A percentile compares a stretch with the other conserved stretches of the same genome.
phyloP scores from a whole-genome alignment of 768 basidiomycete species.

The Leucosporidium yakuticum region DNA sequence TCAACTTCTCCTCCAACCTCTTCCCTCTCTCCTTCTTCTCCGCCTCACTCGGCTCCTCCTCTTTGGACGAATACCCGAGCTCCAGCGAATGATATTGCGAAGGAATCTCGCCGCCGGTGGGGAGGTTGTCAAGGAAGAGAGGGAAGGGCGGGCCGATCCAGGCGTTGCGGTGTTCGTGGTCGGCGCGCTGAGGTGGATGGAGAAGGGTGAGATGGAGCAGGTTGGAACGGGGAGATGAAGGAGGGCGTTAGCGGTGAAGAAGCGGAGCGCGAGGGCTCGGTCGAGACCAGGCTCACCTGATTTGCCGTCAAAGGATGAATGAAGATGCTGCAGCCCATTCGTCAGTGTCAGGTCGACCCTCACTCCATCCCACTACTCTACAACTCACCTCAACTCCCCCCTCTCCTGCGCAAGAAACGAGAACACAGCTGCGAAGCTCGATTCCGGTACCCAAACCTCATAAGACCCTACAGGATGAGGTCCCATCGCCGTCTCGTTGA shows the following conservation, averaged over 20 bases:
- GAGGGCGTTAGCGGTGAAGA: neutral
- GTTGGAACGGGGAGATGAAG: neutral
- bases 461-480: conserved; percentile 76
- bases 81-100: neutral
- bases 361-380: neutral
- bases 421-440: conserved; percentile 68
- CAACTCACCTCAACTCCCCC: conserved; percentile 59
- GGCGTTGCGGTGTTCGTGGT: conserved; percentile 62
- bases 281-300: neutral
- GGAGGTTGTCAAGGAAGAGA: conserved; percentile 50
- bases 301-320: neutral
- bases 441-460: conserved; percentile 71
- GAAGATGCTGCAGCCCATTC: neutral
- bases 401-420: conserved; percentile 66
- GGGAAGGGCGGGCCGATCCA: conserved; percentile 71
- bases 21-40: conserved; percentile 47
- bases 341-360: neutral
- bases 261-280: neutral
- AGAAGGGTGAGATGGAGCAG: neutral
- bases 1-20: conserved; percentile 57
- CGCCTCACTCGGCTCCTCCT: neutral
- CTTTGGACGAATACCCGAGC: neutral
- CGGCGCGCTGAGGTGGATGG: conserved; percentile 45
- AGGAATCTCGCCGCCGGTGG: neutral
- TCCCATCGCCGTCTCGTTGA: conserved; percentile 63